These are phyloP conservation scores for Diaporthe eres DNA, from an alignment of 2,329 filamentous ascomycete genomes.

Conservation along the genomic window DNA sequence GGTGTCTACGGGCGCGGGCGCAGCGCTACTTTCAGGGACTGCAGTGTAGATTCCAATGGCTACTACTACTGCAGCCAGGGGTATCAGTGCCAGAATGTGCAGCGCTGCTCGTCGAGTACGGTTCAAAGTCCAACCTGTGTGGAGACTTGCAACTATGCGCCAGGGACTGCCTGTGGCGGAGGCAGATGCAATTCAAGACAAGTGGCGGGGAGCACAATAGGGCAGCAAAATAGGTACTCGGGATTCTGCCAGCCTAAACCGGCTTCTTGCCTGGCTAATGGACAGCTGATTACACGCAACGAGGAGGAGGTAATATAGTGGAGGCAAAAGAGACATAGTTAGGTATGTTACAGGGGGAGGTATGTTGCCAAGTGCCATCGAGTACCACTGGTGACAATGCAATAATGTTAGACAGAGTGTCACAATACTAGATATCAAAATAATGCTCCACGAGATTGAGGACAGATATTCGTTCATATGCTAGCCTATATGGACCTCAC, in stretches of 20 bases:
- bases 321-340: no score
- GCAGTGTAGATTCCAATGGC: neutral
- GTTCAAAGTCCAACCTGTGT: neutral
- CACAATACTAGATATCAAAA: neutral
- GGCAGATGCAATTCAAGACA: neutral
- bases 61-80: neutral
- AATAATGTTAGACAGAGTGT: neutral
- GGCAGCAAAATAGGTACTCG: neutral
- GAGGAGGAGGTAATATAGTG: neutral
- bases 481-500: neutral
- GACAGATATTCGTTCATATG: neutral
- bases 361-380: no score
- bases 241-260: neutral
- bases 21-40: slow-evolving; percentile 13
- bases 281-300: slow-evolving; percentile 1
- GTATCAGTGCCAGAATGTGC: neutral
- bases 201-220: neutral
- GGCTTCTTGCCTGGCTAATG: neutral
- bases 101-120: neutral
- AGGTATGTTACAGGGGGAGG: no score
- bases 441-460: no score
- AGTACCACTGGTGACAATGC: neutral
- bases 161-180: neutral
- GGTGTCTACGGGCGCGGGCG: neutral
- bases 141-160: neutral